These are phyloP conservation scores for Fusarium cyanostomum DNA, from an alignment of 2,329 filamentous ascomycete species.

Conservation along the genomic window DNA sequence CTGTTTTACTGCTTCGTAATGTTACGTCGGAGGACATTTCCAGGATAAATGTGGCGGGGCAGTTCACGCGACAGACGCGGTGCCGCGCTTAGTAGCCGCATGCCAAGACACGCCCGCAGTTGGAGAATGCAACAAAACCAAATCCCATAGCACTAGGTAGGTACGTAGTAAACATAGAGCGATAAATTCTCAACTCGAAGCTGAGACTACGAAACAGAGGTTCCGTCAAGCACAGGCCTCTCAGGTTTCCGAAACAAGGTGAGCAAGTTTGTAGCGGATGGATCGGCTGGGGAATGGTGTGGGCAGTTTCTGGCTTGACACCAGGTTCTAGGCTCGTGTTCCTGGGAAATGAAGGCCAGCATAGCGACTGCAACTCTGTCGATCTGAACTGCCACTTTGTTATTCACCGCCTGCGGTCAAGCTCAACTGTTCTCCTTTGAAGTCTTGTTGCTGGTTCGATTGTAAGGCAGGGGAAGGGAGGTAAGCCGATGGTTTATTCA, in stretches of 20 bases:
- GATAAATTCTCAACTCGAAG: neutral
- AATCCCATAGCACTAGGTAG: neutral
- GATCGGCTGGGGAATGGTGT: slow-evolving; percentile 27
- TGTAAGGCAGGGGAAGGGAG: neutral
- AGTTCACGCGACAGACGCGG: slow-evolving; percentile 31
- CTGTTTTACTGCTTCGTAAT: slow-evolving; percentile 17
- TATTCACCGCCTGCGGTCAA: slow-evolving; percentile 35
- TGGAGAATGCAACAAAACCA: slow-evolving; percentile 22
- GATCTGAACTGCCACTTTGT: slow-evolving; percentile 17
- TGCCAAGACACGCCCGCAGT: slow-evolving; percentile 8
- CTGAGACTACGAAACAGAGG: slow-evolving; percentile 3
- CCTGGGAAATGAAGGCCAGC: slow-evolving; percentile 30
- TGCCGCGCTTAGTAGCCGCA: slow-evolving; percentile 39
- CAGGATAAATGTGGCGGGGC: slow-evolving; percentile 33
- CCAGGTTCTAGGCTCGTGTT: slow-evolving; percentile 28
- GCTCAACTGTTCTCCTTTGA: neutral
- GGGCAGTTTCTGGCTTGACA: slow-evolving; percentile 21
- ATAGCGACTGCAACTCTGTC: slow-evolving; percentile 21
- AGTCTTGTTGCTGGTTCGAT: slow-evolving; percentile 6
- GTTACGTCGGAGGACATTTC: slow-evolving; percentile 26
- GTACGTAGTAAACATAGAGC: no score
- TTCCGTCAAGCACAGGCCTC: neutral
- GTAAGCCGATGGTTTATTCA: slow-evolving; percentile 29
- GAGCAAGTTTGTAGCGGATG: slow-evolving; percentile 24
- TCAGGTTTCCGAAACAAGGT: neutral